Evolutionary conservation across 2,329 filamentous ascomycete species (phyloP).

Genomic region (Penicillium sp.): DNA sequence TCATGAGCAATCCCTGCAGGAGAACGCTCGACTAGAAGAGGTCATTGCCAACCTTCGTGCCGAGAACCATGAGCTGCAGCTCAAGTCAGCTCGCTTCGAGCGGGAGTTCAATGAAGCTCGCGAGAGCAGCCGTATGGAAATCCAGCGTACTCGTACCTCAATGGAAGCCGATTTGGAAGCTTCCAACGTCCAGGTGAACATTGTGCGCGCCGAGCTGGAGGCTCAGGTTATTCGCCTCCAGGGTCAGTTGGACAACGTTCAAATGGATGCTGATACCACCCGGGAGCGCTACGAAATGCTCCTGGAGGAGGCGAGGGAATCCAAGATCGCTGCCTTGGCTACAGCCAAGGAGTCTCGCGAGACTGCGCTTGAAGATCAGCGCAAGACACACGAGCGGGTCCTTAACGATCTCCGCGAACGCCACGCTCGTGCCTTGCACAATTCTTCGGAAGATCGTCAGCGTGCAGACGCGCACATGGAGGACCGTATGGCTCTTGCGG

Average conservation of each 20-base stretch:
- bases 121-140: constrained; percentile 74
- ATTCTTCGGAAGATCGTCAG: constrained; percentile 76
- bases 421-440: constrained; percentile 71
- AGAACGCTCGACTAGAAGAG: constrained; percentile 64
- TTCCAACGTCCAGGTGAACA: constrained; percentile 81
- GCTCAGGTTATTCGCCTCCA: constrained; percentile 71
- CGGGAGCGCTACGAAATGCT: constrained; percentile 81
- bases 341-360: constrained; percentile 55
- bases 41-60: constrained; percentile 49
- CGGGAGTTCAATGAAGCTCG: constrained; percentile 81
- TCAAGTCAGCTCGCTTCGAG: constrained; percentile 66
- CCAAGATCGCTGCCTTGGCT: constrained; percentile 60
- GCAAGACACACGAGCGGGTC: constrained; percentile 67
- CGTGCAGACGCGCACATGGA: constrained; percentile 75
- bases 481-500: constrained; percentile 76
- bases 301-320: constrained; percentile 73
- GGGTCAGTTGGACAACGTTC: constrained; percentile 72
- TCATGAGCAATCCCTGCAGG: constrained; percentile 62
- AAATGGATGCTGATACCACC: constrained; percentile 74
- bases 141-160: constrained; percentile 73
- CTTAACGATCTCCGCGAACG: constrained; percentile 73
- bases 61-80: constrained; percentile 68
- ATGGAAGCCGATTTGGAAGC: constrained; percentile 79
- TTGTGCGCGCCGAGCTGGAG: constrained; percentile 77
- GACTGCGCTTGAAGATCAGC: constrained; percentile 55